Evolutionary conservation across 2,329 filamentous ascomycete species (phyloP), one percentile per base, ranked within the genome.

Genomic region (Sporothrix pseudoabietina): DNA sequence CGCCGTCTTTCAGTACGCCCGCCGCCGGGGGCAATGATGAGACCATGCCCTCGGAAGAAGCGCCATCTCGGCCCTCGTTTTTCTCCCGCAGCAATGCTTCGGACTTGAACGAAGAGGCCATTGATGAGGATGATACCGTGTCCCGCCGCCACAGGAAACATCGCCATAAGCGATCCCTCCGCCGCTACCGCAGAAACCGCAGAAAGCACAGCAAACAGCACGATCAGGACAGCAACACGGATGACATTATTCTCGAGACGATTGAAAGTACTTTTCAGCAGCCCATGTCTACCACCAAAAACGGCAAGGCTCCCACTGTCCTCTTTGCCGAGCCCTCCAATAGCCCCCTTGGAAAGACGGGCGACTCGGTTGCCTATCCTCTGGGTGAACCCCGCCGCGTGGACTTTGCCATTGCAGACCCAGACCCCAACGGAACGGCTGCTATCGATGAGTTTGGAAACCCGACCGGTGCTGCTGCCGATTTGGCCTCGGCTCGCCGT

Each of bases 91-190:
- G 81, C n/a, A 79, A 80, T 6, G 82, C 82, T 0, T 77, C 77
- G 2, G 81, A 83, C 16, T 80, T 78, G 6, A 83, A 81, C 10
- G 85, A 86, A 3, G 84, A 86, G 14, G 83, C 80, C 0, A 77
- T 84, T 10, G 84, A 84, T 3, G 85, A 87, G 6, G 84, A 87
- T 52, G 82, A 87, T 6, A 83, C 85, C 49, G 81, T 81, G 26
- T 73, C 77, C 2, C 79, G 77, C 26, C 76, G 72, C 41, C 76
- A 77, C 41, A 76, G 73, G 61, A 76, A 83, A 73, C 82, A 81
- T 73, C 82, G 81, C 78, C 80, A 55, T 49, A 82, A 81, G 74
- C 80, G 81, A 52, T 80, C 81, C 44, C 74, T 77, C 55, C 84
- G 81, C 72, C 83, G 82, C 72, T 76, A 80, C 73, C 79, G 79